Evolutionary conservation across 805 yeast genomes (phyloP), one percentile per base, ranked within the genome.

Genomic region (Priceomyces melissophilus): DNA sequence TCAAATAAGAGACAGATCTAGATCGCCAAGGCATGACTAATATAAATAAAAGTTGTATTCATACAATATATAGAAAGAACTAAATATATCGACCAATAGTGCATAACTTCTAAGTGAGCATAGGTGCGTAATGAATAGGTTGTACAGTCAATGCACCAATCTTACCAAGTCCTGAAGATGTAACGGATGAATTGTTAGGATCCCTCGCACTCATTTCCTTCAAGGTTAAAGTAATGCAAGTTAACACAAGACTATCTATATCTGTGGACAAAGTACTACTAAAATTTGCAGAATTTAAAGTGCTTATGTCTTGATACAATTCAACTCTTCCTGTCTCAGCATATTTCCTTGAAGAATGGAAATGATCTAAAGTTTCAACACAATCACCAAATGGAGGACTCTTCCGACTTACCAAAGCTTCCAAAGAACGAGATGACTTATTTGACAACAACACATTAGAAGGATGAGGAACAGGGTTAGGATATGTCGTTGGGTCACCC

Each of bases 381-480:
- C 60, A 65, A 4, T 47, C 43, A 6, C 71, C 72, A 47, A 69
- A 69, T 1, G 73, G 73, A 1, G 74, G 75, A 38, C 59, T 43
- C 11, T 60, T 53, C 40, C 52, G 47, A 10, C 71, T 64, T 10
- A 65, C 48, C 44, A 46, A 50, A 12, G 29, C 25, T 12, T 20
- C 31, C 17, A 30, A 32, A 10, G 47, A 14, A 9, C 45, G 14
- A 12, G 16, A 20, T 15, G 30, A 3, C 27, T 8, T 13, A 17
- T 3, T 11, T 3, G 32, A 36, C 6, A 62, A 39, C 14, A 63
- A 48, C 4, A 56, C 54, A 42, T 55, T 60, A 11, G 44, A 16
- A 2, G 58, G 55, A 32, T 53, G 41, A 2, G 72, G 71, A 20
- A 45, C 53, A 5, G 74, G 73, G 46, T 67, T 65, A 9, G 53